Evolutionary conservation across 139 green algal genomes (phyloP).

Genomic region (Chlamydomonas eustigma): DNA sequence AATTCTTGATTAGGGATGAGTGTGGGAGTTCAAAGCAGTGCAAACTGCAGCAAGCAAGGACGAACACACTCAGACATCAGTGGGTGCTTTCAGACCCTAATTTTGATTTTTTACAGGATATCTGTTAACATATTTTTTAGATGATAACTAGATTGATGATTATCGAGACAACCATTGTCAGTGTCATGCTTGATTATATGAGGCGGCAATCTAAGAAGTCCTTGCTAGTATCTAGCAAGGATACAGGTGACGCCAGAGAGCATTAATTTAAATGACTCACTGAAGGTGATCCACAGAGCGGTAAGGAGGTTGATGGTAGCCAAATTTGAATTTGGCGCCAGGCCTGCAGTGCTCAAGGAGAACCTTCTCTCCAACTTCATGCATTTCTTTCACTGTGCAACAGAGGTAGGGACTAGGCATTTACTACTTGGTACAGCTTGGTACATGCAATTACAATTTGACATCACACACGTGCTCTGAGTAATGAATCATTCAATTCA

Average conservation of each 20-base stretch:
- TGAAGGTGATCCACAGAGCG: constrained; percentile 52
- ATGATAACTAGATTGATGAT: not conserved
- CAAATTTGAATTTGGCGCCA: constrained; percentile 21
- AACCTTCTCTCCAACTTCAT: not conserved
- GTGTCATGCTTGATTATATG: not conserved
- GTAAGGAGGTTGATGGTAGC: constrained; percentile 47
- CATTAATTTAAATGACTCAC: not conserved
- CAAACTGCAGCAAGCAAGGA: constrained; percentile 16
- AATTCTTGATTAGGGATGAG: constrained; percentile 9
- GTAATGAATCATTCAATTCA: not conserved
- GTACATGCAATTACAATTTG: not conserved
- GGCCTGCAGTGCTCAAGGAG: not conserved
- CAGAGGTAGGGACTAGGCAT: not conserved
- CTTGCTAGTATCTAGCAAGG: not conserved
- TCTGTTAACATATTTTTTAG: not conserved
- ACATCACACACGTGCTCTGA: not conserved
- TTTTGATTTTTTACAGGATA: not conserved
- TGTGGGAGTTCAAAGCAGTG: constrained; percentile 46
- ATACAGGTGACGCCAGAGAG: not conserved
- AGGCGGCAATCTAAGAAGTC: not conserved
- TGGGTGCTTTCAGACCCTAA: not conserved
- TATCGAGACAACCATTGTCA: not conserved
- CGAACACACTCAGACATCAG: not conserved
- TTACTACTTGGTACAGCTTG: too few species aligned
- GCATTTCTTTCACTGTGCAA: constrained; percentile 6